Evolutionary conservation across 345 rosid genomes (phyloP), one percentile per base, ranked within the genome.

Genomic region (Isatis tinctoria): DNA sequence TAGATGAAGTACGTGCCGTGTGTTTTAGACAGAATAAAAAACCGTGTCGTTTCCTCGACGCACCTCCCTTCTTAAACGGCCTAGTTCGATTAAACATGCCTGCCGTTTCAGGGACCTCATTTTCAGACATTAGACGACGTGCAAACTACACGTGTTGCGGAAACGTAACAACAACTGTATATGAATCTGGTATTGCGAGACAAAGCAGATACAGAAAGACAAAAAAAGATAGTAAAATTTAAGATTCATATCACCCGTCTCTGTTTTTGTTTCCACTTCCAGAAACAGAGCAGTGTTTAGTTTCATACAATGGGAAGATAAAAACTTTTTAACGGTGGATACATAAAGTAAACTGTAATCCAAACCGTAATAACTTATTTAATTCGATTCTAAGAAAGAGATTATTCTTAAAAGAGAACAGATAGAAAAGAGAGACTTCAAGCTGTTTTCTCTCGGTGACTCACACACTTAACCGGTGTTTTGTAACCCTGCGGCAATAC

Each of bases 401-500:
- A 30, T 47, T 58, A 74, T 47, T 44, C 18, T 44, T 65, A 14
- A 63, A 41, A 53, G n/a, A 13, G 6, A 10, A 37, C 0, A n/a
- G 8, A 14, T 18, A 45, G 1, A 35, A 57, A 48, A 48, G 24
- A 41, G 40, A 35, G 22, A 65, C 18, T 68, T 28, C 10, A 47
- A 47, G 53, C 27, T 67, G 27, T 35, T 22, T 36, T 59, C 40
- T 58, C 59, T 63, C 69, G 26, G 22, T 57, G 28, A 27, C n/a
- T 74, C 35, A 60, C 26, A 60, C 47, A 54, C 77, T 74, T 85
- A 96, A 78, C 99, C 98, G 3, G 99, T 96, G 85, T 92, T 96
- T 81, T 92, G 98, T 81, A 92, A 24, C 63, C 98, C 97, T 0
- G 98, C 98, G 16, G 98, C 97, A 69, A 96, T 84, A 72, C 99